Conservation (phyloP, 2,329 filamentous ascomycete genomes). For the Calonectria honghensis region DNA sequence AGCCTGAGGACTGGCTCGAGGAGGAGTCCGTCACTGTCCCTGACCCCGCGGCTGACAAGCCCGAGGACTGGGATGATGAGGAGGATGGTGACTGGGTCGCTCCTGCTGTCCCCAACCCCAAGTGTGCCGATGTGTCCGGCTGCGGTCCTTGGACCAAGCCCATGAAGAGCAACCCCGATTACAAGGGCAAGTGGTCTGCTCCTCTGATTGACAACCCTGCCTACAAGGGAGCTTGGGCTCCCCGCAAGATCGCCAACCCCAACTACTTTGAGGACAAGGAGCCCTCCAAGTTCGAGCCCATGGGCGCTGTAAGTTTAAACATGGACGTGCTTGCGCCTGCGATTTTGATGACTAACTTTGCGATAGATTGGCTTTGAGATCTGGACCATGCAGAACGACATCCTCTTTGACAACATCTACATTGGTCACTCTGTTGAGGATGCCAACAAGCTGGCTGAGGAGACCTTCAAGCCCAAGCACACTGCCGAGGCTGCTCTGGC, state of each 20-base stretch:
- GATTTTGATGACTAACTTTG: slow-evolving; percentile 42
- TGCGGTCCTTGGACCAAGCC: slow-evolving; percentile 95
- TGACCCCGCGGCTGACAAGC: slow-evolving; percentile 97
- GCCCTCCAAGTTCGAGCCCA: slow-evolving; percentile 97
- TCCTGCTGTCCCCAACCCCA: slow-evolving; percentile 94
- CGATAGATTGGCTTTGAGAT: slow-evolving; percentile 95
- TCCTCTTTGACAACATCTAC: slow-evolving; percentile 99
- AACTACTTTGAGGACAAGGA: slow-evolving; percentile 98
- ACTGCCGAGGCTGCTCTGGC: slow-evolving; percentile 87
- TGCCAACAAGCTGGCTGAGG: slow-evolving; percentile 89
- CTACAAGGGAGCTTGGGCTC: slow-evolving; percentile 97
- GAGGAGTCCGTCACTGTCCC: slow-evolving; percentile 87
- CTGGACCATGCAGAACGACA: slow-evolving; percentile 99
- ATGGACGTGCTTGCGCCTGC: neutral
- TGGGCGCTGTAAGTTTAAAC: slow-evolving; percentile 86
- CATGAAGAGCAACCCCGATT: slow-evolving; percentile 94
- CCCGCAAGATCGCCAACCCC: slow-evolving; percentile 97
- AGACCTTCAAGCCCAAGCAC: slow-evolving; percentile 94
- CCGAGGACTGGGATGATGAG: slow-evolving; percentile 99
- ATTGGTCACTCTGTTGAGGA: slow-evolving; percentile 97
- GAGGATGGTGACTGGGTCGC: slow-evolving; percentile 98
- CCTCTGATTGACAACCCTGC: slow-evolving; percentile 96
- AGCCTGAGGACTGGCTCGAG: slow-evolving; percentile 97
- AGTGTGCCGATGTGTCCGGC: slow-evolving; percentile 94
- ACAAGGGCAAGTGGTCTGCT: slow-evolving; percentile 99